Evolutionary conservation across 192 early-diverging fungal genomes (phyloP).

Genomic region (Phlyctochytrium bullatum): DNA sequence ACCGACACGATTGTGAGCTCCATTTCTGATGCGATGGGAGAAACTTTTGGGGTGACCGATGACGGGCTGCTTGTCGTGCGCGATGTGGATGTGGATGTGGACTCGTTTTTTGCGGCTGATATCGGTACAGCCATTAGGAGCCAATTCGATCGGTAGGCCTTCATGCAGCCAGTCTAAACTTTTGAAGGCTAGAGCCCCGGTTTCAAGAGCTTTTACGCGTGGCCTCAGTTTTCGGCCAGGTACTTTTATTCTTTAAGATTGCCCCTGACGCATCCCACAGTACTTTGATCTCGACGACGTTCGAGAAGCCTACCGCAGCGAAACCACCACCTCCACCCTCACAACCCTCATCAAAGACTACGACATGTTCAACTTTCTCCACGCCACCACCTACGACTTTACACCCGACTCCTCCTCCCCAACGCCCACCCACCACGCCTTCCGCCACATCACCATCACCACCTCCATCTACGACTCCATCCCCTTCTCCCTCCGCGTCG

Average conservation of each 20-base stretch:
- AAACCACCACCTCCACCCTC: not conserved
- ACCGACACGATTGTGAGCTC: not conserved
- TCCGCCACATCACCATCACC: not conserved
- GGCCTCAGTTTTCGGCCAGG: not conserved
- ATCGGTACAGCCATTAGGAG: not conserved
- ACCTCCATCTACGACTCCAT: not conserved
- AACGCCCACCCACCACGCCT: too few relatives aligned
- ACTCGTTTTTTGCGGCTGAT: not conserved
- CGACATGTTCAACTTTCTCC: not conserved
- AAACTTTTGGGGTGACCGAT: not conserved
- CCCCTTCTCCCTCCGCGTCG: not conserved
- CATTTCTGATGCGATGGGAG: not conserved
- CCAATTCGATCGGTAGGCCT: not conserved
- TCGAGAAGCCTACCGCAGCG: not conserved
- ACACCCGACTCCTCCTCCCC: not conserved
- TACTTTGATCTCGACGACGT: not conserved
- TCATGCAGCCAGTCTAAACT: not conserved
- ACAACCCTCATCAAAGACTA: not conserved
- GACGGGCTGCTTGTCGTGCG: not conserved
- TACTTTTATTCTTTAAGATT: not conserved
- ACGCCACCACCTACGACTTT: not conserved
- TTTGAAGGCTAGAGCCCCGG: not conserved
- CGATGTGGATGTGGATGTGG: not conserved
- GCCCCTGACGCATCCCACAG: not conserved
- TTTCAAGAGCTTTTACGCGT: conserved; percentile 2